These are phyloP conservation scores for Rutstroemia sp. DNA, from an alignment of 2,329 filamentous ascomycete genomes.

Conservation along the genomic window DNA sequence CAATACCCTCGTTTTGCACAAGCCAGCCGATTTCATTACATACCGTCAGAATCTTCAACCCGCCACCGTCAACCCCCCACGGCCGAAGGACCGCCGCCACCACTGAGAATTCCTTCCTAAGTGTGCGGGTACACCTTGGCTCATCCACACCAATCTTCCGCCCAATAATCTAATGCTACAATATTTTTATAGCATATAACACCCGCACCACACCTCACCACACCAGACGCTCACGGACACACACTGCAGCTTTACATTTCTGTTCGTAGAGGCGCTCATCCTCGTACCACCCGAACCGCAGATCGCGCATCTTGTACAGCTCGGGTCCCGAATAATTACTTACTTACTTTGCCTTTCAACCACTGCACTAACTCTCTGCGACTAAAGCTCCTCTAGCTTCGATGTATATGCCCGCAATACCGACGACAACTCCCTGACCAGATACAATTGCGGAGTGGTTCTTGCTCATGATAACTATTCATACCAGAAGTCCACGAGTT, in stretches of 20 bases:
- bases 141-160: neutral
- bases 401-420: neutral
- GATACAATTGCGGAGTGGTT: neutral
- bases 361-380: neutral
- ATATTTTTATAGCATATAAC: neutral
- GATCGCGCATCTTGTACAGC: constrained; percentile 8
- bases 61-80: too few species aligned
- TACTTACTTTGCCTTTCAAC: neutral
- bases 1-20: neutral
- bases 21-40: too few species aligned
- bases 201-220: neutral
- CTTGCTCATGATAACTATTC: constrained; percentile 10
- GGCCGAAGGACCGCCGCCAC: neutral
- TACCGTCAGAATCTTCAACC: neutral
- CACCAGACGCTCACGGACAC: neutral
- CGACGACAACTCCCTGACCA: neutral
- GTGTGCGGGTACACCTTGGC: neutral
- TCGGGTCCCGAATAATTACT: neutral
- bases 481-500: constrained; percentile 11
- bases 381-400: neutral
- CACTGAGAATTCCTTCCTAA: neutral
- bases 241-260: neutral
- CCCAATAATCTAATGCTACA: neutral
- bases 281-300: constrained; percentile 4
- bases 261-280: constrained; percentile 4